phyloP scores from a whole-genome alignment of 495 filamentous ascomycete species.

The Aspergillus baeticus region DNA sequence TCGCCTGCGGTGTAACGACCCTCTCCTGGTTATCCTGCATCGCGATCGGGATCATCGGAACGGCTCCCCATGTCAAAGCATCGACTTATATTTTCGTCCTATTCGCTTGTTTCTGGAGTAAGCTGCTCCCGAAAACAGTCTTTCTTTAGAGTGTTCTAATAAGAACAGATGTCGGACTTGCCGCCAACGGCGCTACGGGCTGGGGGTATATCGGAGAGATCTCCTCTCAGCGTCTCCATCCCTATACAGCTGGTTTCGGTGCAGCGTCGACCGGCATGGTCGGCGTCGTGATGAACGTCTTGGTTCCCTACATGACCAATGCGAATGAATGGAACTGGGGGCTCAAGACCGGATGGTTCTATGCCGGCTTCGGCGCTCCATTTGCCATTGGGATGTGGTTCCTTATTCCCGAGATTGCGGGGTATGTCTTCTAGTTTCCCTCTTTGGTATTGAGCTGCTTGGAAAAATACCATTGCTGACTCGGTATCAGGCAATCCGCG shows the following conservation, averaged over 20 bases:
- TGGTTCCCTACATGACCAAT: conserved; percentile 14
- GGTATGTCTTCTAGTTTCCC: neutral
- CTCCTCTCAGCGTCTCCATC: conserved; percentile 10
- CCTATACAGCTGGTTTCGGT: conserved; percentile 13
- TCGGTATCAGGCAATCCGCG: neutral
- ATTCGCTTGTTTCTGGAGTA: conserved; percentile 15
- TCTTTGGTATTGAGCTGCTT: no score
- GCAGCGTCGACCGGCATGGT: conserved; percentile 8
- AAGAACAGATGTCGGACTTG: conserved; percentile 7
- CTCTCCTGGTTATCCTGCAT: conserved; percentile 11
- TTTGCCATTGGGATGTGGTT: conserved; percentile 15
- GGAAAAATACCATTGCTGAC: neutral
- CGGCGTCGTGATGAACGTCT: conserved; percentile 10
- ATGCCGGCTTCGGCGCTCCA: conserved; percentile 5
- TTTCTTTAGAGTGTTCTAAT: neutral
- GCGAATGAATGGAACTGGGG: conserved; percentile 14
- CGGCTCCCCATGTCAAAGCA: neutral
- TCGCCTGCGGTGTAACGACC: conserved; percentile 29
- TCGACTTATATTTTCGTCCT: conserved; percentile 11
- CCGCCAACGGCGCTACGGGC: conserved; percentile 12
- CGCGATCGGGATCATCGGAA: conserved; percentile 9
- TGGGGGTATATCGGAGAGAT: conserved; percentile 14
- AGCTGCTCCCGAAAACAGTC: neutral
- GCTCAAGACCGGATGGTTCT: conserved; percentile 16
- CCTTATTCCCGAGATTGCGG: conserved; percentile 10